These are phyloP conservation scores for Paramecium biaurelia DNA, from an alignment of 73 alveolate genomes.

Conservation along the genomic window DNA sequence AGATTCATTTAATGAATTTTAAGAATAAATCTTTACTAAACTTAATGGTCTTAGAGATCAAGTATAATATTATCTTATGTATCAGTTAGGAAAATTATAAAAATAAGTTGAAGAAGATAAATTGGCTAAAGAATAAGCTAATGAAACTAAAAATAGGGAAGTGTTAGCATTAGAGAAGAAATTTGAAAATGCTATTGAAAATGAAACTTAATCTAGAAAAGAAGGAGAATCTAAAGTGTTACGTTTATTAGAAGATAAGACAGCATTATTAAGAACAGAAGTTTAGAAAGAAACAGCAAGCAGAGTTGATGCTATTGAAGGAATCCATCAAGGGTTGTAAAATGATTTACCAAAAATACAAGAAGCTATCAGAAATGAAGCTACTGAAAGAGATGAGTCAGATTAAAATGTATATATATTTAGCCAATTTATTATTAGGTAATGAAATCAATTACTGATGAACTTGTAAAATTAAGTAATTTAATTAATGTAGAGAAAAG, in stretches of 20 bases:
- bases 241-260: conserved; percentile 65
- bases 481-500: conserved; percentile 76
- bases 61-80: background rate
- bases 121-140: conserved; percentile 63
- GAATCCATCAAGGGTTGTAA: conserved; percentile 53
- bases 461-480: conserved; percentile 70
- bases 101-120: conserved; percentile 74
- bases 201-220: conserved; percentile 64
- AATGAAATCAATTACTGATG: conserved; percentile 78
- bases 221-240: conserved; percentile 66
- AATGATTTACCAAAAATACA: conserved; percentile 87
- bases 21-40: conserved; percentile 61
- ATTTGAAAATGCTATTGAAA: conserved; percentile 65
- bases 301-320: conserved; percentile 57
- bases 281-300: conserved; percentile 57
- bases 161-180: conserved; percentile 59
- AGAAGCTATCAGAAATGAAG: conserved; percentile 80
- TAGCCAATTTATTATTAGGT: conserved; percentile 17
- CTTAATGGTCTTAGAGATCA: conserved; percentile 60
- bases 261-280: conserved; percentile 54
- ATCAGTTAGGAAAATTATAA: conserved; percentile 42
- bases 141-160: conserved; percentile 68
- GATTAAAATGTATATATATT: conserved; percentile 63
- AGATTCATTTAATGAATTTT: conserved; percentile 69
- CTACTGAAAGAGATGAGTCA: conserved; percentile 76